Evolutionary conservation across 176 grass and related monocot species (phyloP).

Genomic region (Oryza meyeriana): DNA sequence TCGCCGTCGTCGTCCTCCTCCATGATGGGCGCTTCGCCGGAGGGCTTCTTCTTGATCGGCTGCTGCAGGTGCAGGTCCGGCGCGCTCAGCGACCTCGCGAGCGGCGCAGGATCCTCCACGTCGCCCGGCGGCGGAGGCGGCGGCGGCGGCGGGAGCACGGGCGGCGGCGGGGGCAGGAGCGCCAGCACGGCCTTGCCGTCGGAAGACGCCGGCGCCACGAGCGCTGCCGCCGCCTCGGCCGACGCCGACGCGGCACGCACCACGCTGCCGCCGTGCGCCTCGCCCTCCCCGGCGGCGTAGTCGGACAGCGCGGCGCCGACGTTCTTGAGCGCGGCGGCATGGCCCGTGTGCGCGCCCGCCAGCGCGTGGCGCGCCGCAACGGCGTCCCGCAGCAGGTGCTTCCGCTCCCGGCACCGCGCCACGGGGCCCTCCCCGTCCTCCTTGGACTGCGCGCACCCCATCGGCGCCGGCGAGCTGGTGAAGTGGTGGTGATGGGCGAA

Average conservation of each 20-base stretch:
- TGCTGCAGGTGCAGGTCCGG: constrained; percentile 38
- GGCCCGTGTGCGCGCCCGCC: constrained; percentile 60
- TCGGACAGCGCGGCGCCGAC: constrained; percentile 69
- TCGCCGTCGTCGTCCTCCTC: constrained; percentile 42
- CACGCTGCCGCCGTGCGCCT: neutral
- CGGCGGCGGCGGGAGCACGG: constrained; percentile 2
- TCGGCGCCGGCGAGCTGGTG: neutral
- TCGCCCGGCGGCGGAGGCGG: constrained; percentile 30
- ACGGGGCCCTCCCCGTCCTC: constrained; percentile 52
- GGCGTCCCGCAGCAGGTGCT: constrained; percentile 38
- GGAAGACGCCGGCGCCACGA: neutral
- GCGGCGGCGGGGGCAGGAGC: constrained; percentile 30
- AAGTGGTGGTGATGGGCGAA: neutral
- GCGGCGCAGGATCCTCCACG: constrained; percentile 15
- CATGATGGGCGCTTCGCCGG: constrained; percentile 41
- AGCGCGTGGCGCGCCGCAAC: constrained; percentile 54
- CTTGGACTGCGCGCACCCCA: constrained; percentile 75
- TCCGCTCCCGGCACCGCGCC: constrained; percentile 65
- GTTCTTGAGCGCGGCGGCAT: constrained; percentile 56
- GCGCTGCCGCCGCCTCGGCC: neutral
- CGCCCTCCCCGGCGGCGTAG: constrained; percentile 40
- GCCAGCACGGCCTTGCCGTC: constrained; percentile 3
- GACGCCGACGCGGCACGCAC: constrained; percentile 6
- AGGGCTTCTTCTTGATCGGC: constrained; percentile 29
- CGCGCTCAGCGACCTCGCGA: constrained; percentile 48